phyloP scores from a whole-genome alignment of 2,329 filamentous ascomycete species.

The Colletotrichum sp. region DNA sequence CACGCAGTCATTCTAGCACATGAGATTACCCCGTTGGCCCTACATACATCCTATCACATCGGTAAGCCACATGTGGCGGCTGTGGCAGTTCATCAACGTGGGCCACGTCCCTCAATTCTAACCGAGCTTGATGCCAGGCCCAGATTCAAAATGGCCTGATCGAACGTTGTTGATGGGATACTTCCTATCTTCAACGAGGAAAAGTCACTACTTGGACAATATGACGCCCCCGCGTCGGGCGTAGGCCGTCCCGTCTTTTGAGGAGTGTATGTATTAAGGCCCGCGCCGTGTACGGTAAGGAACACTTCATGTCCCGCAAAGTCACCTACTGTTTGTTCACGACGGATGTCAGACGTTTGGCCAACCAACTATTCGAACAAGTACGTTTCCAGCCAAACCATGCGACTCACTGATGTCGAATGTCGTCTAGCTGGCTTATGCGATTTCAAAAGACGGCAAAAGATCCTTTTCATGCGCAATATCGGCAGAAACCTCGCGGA shows the following conservation, averaged over 20 bases:
- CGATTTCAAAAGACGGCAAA: background rate
- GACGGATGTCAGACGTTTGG: background rate
- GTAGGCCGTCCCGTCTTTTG: background rate
- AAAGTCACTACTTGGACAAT: background rate
- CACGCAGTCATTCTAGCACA: background rate
- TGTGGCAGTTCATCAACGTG: background rate
- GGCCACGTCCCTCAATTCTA: background rate
- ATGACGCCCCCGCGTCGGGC: background rate
- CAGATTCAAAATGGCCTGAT: background rate
- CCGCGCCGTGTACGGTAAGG: background rate
- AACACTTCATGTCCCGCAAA: background rate
- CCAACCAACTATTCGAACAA: background rate
- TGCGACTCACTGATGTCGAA: background rate
- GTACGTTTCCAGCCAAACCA: background rate
- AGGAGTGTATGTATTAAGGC: background rate
- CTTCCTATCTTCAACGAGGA: background rate
- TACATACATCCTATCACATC: background rate
- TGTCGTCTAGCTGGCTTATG: background rate
- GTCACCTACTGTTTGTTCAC: background rate
- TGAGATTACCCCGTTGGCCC: background rate
- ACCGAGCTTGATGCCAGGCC: background rate
- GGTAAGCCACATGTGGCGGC: background rate
- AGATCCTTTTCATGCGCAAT: background rate
- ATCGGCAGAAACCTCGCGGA: background rate
- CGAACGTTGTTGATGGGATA: background rate